Conservation (phyloP, 106 monocot species). For the Platanthera zijinensis region DNA sequence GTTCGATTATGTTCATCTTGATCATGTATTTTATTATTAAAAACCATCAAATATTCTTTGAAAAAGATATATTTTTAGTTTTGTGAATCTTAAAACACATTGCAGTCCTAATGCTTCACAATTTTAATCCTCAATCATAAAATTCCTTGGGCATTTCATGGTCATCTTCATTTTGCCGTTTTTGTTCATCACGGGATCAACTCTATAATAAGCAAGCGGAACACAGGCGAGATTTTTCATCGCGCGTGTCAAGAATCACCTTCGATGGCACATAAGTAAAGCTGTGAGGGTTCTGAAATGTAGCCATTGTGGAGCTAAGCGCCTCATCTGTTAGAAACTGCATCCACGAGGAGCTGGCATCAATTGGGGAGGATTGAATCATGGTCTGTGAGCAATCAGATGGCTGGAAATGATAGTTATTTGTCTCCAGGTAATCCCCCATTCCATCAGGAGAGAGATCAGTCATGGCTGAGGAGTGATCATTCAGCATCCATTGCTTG, state of each 20-base stretch:
- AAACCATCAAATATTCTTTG: too few species aligned
- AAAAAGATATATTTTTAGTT: too few species aligned
- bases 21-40: too few species aligned
- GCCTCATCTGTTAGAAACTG: constrained; percentile 64
- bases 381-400: constrained; percentile 6
- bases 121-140: too few species aligned
- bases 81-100: too few species aligned
- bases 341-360: constrained; percentile 54
- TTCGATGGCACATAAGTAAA: constrained; percentile 59
- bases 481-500: constrained; percentile 25
- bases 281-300: constrained; percentile 23
- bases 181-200: too few species aligned
- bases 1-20: too few species aligned
- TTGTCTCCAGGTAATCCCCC: constrained; percentile 29
- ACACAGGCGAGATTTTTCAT: too few species aligned
- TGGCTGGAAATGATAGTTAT: constrained; percentile 9
- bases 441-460: constrained; percentile 38
- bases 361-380: constrained; percentile 10
- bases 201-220: too few species aligned
- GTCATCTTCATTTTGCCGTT: too few species aligned
- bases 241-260: constrained; percentile 19
- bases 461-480: constrained; percentile 26
- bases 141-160: too few species aligned
- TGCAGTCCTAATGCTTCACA: too few species aligned
- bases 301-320: constrained; percentile 11